phyloP scores from a whole-genome alignment of 2,329 filamentous ascomycete genomes.

The Trichophyton simii region DNA sequence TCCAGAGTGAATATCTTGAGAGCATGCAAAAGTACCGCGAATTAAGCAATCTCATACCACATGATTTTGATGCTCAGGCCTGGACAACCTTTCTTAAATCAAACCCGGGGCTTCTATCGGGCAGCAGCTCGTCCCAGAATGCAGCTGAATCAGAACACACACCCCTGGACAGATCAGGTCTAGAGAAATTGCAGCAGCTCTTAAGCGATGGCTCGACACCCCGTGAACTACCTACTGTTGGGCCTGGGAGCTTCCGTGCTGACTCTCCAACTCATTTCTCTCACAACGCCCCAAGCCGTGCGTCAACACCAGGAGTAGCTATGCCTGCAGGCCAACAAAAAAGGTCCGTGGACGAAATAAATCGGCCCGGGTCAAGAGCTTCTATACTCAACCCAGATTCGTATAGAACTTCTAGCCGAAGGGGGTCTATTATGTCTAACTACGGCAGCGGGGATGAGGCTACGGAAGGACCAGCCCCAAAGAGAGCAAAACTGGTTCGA shows the following conservation, averaged over 20 bases:
- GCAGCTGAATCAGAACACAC: constrained; percentile 20
- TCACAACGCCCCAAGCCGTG: constrained; percentile 23
- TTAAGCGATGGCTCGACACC: constrained; percentile 34
- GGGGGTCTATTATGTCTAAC: constrained; percentile 38
- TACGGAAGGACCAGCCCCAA: constrained; percentile 50
- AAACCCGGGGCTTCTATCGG: constrained; percentile 42
- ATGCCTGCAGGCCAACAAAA: constrained; percentile 17
- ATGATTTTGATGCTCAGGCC: constrained; percentile 56
- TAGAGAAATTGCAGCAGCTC: constrained; percentile 34
- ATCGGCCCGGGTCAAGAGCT: constrained; percentile 49
- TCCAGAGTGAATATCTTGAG: constrained; percentile 48
- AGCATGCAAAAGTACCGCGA: constrained; percentile 50
- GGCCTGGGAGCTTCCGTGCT: constrained; percentile 23
- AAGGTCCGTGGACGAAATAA: constrained; percentile 32
- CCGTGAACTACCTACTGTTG: constrained; percentile 26
- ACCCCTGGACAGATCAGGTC: constrained; percentile 30
- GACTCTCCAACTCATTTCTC: constrained; percentile 30
- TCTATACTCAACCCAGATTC: constrained; percentile 36
- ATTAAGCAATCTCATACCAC: constrained; percentile 44
- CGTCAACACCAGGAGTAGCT: constrained; percentile 26
- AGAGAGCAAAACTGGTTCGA: constrained; percentile 66
- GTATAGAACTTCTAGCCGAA: constrained; percentile 20
- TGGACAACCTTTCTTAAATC: constrained; percentile 69
- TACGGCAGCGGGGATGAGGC: constrained; percentile 63
- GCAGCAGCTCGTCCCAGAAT: constrained; percentile 15